phyloP scores from a whole-genome alignment of 2,329 filamentous ascomycete genomes.

The Colletotrichum viniferum region DNA sequence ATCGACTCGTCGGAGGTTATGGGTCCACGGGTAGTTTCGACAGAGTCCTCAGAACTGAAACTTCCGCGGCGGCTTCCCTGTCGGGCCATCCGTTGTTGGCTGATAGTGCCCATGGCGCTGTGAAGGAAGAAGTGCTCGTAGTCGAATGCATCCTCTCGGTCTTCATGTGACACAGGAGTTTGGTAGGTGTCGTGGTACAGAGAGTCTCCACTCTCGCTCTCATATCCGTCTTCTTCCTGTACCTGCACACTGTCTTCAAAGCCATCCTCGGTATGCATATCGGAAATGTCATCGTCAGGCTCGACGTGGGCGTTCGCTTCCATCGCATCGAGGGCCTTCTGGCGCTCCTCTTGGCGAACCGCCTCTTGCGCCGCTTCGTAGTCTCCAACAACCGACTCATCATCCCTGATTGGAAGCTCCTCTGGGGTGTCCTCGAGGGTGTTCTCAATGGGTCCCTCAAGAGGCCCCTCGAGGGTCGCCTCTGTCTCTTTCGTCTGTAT shows the following conservation, averaged over 20 bases:
- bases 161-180: constrained; percentile 79
- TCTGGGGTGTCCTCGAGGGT: background rate
- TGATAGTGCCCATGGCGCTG: constrained; percentile 84
- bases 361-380: constrained; percentile 31
- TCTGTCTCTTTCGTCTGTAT: constrained; percentile 17
- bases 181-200: constrained; percentile 66
- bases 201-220: constrained; percentile 68
- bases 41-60: constrained; percentile 63
- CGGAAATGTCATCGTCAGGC: constrained; percentile 38
- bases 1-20: constrained; percentile 28
- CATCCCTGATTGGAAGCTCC: background rate
- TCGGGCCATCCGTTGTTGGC: constrained; percentile 51
- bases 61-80: constrained; percentile 53
- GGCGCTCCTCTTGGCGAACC: constrained; percentile 26
- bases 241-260: constrained; percentile 38
- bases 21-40: constrained; percentile 64
- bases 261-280: constrained; percentile 44
- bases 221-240: constrained; percentile 41
- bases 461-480: background rate
- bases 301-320: background rate
- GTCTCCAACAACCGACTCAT: constrained; percentile 23
- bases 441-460: background rate
- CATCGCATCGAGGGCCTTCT: constrained; percentile 15
- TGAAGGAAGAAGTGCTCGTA: constrained; percentile 96
- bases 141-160: constrained; percentile 93